phyloP scores from a whole-genome alignment of 352 stramenopile genomes.

The Phytopythium vexans region DNA sequence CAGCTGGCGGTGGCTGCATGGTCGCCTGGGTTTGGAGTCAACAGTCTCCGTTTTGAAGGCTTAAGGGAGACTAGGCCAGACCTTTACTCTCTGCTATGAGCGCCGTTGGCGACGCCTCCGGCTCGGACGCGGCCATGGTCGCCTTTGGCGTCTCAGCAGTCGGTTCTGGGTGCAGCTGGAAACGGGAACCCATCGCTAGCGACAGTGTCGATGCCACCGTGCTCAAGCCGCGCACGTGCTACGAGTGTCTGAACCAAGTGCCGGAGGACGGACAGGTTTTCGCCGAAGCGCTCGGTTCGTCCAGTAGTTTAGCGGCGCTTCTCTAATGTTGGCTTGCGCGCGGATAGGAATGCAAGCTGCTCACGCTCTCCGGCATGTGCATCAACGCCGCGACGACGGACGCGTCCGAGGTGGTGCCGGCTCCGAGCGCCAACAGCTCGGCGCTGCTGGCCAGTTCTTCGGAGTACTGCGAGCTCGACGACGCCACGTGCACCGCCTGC shows the following conservation, averaged over 20 bases:
- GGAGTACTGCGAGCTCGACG: slow-evolving; percentile 40
- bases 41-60: too few relatives aligned
- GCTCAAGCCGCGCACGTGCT: slow-evolving; percentile 15
- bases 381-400: slow-evolving; percentile 7
- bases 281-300: too few relatives aligned
- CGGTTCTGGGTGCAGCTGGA: slow-evolving; percentile 4
- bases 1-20: too few relatives aligned
- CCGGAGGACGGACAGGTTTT: slow-evolving; percentile 2
- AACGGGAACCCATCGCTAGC: background rate
- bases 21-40: too few relatives aligned
- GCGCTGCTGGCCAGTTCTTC: slow-evolving; percentile 7
- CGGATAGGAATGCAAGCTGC: slow-evolving; percentile 16
- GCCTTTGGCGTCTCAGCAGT: too few relatives aligned
- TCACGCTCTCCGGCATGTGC: slow-evolving; percentile 19
- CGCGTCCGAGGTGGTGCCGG: background rate
- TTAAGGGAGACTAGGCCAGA: too few relatives aligned
- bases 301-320: too few relatives aligned
- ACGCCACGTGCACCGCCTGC: slow-evolving; percentile 34
- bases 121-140: too few relatives aligned
- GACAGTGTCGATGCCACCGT: background rate
- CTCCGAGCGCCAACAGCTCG: slow-evolving; percentile 8
- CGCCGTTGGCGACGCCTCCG: too few relatives aligned
- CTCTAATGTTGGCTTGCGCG: too few relatives aligned
- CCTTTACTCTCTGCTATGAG: too few relatives aligned
- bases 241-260: slow-evolving; percentile 28